Evolutionary conservation across 805 yeast genomes (phyloP), one percentile per base, ranked within the genome.

Genomic region (Maudiozyma bulderi): DNA sequence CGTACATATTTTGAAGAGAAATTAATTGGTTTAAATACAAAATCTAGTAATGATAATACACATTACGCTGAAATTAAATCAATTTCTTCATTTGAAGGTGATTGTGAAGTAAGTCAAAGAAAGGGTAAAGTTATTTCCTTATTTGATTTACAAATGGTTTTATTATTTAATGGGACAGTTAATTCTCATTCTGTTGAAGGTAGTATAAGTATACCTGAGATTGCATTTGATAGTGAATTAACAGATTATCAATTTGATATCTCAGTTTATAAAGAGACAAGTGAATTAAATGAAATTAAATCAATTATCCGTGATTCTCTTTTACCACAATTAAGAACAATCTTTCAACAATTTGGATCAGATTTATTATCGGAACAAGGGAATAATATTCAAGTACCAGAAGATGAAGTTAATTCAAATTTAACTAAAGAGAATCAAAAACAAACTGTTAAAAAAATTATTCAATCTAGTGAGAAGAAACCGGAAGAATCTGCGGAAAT

Each of bases 41-140:
- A 60, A 1, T 57, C 52, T 8, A 52, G 47, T 29, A 31, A 60
- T 1, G 47, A 54, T 2, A 51, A 47, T 10, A 44, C 43, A 6
- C 59, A 68, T 6, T 73, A 61, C 20, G 71, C 68, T 11, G 56
- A 60, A 31, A 60, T 68, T 13, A 48, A 67, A 10, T 58, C 60
- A 2, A 66, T 78, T 9, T 60, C 69, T 5, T 66, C 73, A 3
- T 56, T 91, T 20, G 95, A 86, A 59, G 99, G 99, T 47, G 99
- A 93, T 59, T 95, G 90, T 55, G 99, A 90, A 63, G 98, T 93
- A 32, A 84, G 88, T 57, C 99, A 93, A 71, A 81, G 99, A 59
- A 93, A 93, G 67, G 99, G 99, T 13, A 90, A 91, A 66, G 95
- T 91, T 29, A 90, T 93, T 58, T 85, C 95, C 5, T 69, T 93